Base-by-base conservation (phyloP, 768 basidiomycete species). In the Lactarius sanguifluus region DNA sequence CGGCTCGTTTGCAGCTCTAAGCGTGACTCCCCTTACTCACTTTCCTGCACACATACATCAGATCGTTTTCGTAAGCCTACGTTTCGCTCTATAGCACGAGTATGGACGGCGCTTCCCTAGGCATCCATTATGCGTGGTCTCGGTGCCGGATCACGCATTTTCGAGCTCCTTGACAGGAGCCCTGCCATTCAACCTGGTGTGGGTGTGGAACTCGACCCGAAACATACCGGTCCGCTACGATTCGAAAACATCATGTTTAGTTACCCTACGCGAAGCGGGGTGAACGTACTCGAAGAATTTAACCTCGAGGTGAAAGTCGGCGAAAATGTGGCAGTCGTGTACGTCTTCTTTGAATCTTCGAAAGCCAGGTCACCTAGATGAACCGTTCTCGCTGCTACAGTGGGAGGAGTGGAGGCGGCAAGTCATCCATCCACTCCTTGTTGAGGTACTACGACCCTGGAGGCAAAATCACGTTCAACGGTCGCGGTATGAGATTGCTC, bases 61-160 rank as follows among this genome's bases (percentile, higher is more conserved):
- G 79, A 4, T 75, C 76, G 30, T 81, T 64, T 78, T 79, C 69
- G 79, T 80, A 75, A 67, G 67, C 56, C 47, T 18, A 10, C 76
- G 76, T 47, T 67, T 71, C 68, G 55, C 64, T 76, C 77, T 66
- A 77, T 79, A 74, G 64, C 30, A 28, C 40, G 23, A 77, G 75
- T 41, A 62, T 71, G 68, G 62, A 67, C 30, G 13, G 59, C 23
- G 41, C 30, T 38, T 54, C 30, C 32, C 12, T 69, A 93, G 91
- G 85, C 92, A 12, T 95, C 94, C 47, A 88, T 98, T 63, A 98
- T 98, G 96, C 93, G 94, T 61, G 96, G 93, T 62, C 87, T 98
- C 59, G 96, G 96, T 64, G 96, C 96, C 1, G 92, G 94, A 20
- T 84, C 86, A 0, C 90, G 96, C 25, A 89, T 98, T n/a, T 98